These are phyloP conservation scores for Sporothrix schenckii DNA, from an alignment of 2,329 filamentous ascomycete genomes.

Conservation along the genomic window DNA sequence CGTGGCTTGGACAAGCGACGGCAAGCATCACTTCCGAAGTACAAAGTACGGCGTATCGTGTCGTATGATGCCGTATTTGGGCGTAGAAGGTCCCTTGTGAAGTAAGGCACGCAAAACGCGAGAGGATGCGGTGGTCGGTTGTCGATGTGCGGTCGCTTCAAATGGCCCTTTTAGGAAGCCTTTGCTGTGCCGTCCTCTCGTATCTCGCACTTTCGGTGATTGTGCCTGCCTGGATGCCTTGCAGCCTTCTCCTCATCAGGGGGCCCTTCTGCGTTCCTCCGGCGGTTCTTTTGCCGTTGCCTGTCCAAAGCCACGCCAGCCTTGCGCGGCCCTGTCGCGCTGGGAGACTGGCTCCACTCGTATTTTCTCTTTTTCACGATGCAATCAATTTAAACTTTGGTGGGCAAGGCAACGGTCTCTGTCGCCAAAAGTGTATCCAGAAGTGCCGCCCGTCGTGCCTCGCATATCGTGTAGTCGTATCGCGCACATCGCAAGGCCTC, in stretches of 20 bases:
- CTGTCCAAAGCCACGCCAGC: constrained; percentile 13
- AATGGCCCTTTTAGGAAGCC: neutral
- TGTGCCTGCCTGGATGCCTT: constrained; percentile 24
- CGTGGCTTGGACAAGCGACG: constrained; percentile 15
- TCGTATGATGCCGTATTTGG: neutral
- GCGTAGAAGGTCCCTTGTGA: neutral
- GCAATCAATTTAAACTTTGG: neutral
- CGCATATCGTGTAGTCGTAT: neutral
- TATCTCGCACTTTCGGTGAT: neutral
- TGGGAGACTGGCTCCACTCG: constrained; percentile 8
- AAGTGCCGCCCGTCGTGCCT: neutral
- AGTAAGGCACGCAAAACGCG: constrained; percentile 19
- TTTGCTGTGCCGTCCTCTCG: neutral
- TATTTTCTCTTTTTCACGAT: neutral
- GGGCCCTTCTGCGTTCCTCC: neutral
- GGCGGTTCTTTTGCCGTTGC: neutral
- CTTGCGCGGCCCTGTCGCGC: constrained; percentile 16
- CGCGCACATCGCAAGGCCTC: neutral
- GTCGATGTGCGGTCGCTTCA: neutral
- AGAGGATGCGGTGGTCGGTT: neutral
- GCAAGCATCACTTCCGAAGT: neutral
- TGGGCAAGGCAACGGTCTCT: too few relatives aligned
- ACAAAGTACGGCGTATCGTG: too few relatives aligned
- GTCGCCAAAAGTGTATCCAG: neutral
- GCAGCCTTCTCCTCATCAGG: neutral